These are phyloP conservation scores for Trifolium repens DNA, from an alignment of 306 rosid genomes.

Conservation along the genomic window DNA sequence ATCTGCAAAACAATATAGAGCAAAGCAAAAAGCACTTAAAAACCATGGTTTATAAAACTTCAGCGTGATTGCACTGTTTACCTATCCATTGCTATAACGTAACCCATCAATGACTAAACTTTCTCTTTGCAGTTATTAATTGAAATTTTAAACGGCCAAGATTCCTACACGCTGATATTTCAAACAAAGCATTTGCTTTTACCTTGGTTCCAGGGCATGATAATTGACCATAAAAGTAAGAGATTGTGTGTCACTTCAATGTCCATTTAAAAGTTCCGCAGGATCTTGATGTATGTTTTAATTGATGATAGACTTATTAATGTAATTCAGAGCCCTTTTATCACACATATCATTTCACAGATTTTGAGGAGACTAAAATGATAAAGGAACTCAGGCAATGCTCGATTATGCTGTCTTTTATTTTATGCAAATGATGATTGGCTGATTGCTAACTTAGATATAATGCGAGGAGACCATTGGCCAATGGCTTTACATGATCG, in stretches of 20 bases:
- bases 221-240: constrained; percentile 25
- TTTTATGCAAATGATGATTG: constrained; percentile 3
- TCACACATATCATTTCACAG: constrained; percentile 1
- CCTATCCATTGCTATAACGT: background rate
- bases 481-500: constrained; percentile 17
- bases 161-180: constrained; percentile 24
- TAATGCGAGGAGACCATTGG: background rate
- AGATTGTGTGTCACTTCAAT: background rate
- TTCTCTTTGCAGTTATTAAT: constrained; percentile 12
- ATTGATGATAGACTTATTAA: constrained; percentile 12
- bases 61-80: constrained; percentile 14
- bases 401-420: constrained; percentile 20
- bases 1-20: constrained; percentile 69
- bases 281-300: constrained; percentile 21
- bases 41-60: constrained; percentile 26
- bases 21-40: constrained; percentile 31
- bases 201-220: constrained; percentile 27
- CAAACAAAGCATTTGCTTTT: constrained; percentile 34
- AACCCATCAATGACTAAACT: constrained; percentile 8
- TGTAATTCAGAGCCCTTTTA: constrained; percentile 30
- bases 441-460: constrained; percentile 22
- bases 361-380: constrained; percentile 28
- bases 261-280: constrained; percentile 32
- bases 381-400: constrained; percentile 22
- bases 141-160: constrained; percentile 24